Evolutionary conservation across 495 filamentous ascomycete genomes (phyloP).

Genomic region (Penicillium mononematosum): DNA sequence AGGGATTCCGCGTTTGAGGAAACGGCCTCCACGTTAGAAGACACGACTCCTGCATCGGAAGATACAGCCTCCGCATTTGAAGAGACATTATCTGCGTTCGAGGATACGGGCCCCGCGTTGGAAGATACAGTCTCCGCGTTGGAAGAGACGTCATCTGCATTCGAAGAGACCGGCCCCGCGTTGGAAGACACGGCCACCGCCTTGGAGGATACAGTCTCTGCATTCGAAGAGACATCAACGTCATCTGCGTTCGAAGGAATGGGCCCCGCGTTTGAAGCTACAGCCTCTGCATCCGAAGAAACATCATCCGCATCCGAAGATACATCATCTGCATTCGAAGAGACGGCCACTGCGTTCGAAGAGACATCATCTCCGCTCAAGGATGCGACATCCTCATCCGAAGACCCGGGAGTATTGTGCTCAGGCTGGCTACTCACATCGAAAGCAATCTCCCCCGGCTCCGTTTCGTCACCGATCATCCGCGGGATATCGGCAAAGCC

Average conservation of each 20-base stretch:
- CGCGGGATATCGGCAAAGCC: conserved; percentile 39
- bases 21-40: background rate
- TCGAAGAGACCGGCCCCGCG: background rate
- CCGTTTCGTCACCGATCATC: background rate
- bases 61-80: background rate
- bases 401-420: background rate
- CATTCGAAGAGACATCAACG: background rate
- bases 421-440: conserved; percentile 1
- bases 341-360: background rate
- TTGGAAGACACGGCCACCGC: background rate
- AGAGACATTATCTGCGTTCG: background rate
- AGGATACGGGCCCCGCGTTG: background rate
- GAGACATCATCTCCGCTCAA: background rate
- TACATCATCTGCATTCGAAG: background rate
- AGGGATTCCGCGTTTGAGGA: background rate
- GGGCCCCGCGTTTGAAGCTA: background rate
- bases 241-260: too few species aligned
- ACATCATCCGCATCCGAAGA: background rate
- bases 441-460: background rate
- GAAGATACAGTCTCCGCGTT: background rate
- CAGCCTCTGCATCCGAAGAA: background rate
- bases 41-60: background rate
- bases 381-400: background rate
- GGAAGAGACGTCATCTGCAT: background rate
- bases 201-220: background rate